Base-by-base conservation (phyloP, 108 stramenopile species). In the Skeletonema grethae region DNA sequence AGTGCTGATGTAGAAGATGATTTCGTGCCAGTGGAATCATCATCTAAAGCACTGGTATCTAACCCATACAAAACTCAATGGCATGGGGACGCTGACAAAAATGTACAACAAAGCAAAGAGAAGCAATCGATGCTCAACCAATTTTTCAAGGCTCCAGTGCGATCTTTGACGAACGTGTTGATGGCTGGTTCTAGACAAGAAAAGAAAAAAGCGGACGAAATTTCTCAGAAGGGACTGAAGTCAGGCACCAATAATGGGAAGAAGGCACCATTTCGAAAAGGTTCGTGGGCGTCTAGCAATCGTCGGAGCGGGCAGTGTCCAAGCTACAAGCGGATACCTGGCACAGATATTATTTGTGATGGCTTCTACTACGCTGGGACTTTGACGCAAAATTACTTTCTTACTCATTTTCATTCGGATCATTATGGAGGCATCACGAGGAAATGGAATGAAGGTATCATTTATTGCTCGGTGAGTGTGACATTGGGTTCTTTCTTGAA, bases 341-440 rank as follows among this genome's bases (percentile, higher is more conserved):
- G 90, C 24, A 94, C 93, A 0, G 93, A 94, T 55, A 91, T 94
- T 72, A 79, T 90, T 32, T 84, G 84, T 28, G 93, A 94, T 65
- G 92, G 50, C 68, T 45, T 76, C 59, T 43, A 65, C 25, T 82
- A 16, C 31, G 41, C 32, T 15, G 72, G 75, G 6, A 70, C 86
- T 31, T 65, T 90, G 28, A 88, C 90, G n/a, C 55, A 76, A 11
- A 91, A 93, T 39, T 97, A 98, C 77, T 94, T 84, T 64, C 48
- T 91, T n/a, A 89, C 90, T 15, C 90, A 91, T 61, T 91, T 90
- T 64, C 90, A 91, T 72, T 85, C 77, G 18, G 76, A 88, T 68
- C 88, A 88, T 67, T 88, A 86, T 67, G 82, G 82, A 31, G 88
- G 88, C 16, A 86, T 88, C 16, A 67, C 75, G 11, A 82, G 63